Evolutionary conservation across 2,329 filamentous ascomycete species (phyloP), one percentile per base, ranked within the genome.

Genomic region (Phyllosticta citrichinensis): DNA sequence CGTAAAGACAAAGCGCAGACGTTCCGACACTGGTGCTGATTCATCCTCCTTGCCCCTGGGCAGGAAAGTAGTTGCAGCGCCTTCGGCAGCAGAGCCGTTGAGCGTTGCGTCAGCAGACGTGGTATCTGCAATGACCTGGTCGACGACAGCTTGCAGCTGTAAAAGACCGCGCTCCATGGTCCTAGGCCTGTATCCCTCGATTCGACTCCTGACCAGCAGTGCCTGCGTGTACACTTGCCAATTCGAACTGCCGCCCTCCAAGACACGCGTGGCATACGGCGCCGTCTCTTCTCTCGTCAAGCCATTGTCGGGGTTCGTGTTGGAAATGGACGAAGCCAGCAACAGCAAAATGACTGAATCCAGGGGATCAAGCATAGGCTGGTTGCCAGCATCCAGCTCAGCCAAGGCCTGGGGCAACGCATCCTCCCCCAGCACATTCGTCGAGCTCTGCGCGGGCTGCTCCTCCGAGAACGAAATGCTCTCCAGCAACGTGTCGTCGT

Each of bases 151-250:
- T 74, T 99, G 94, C 66, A 99, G 83, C 74, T 99, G 94, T 20
- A 99, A 77, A 0, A 99, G 84, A 54, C 91, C 90, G 63, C 94
- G 82, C 75, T 99, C 94, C 47, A 95, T 81, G 0, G 94, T 99
- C 60, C 93, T 82, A 58, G 92, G 90, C 58, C 85, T 84, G 74
- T 95, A 92, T 0, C 92, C 82, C 74, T 99, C 94, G 60, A 97
- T 93, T 17, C 94, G 83, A 63, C 90, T 96, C 53, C 94, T 83
- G 1, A 97, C 89, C 0, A 99, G 80, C 9, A 99, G 79, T 0
- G 91, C 94, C 70, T 97, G 92, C 0, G 94, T 97, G 71, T 97
- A 97, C 35, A 97, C 87, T 72, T 97, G 94, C 94, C 94, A 99
- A 73, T 97, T 99, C 0, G 91, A 93, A 54, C 88, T 88, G 66